These are phyloP conservation scores for Metschnikowia kofuensis DNA, from an alignment of 805 yeast species.

Conservation along the genomic window DNA sequence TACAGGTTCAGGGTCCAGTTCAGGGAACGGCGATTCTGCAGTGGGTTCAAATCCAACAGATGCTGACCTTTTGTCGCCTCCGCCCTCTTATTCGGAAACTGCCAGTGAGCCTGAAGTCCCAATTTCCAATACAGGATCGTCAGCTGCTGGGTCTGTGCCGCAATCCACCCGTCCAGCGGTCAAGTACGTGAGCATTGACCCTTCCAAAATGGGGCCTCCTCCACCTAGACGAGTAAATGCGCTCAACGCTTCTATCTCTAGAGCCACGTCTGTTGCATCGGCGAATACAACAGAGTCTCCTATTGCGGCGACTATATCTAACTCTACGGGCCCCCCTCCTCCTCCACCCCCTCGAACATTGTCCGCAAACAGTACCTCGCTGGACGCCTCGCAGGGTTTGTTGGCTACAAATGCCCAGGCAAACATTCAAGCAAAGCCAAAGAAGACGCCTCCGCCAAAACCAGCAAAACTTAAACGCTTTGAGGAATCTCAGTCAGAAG, in stretches of 20 bases:
- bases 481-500: not conserved
- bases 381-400: not conserved
- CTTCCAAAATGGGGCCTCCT: too few species aligned
- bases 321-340: not conserved
- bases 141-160: constrained; percentile 19
- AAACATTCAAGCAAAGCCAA: constrained; percentile 8
- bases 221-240: too few species aligned
- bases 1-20: not conserved
- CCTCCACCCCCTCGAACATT: constrained; percentile 8
- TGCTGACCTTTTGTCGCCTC: not conserved
- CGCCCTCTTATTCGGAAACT: constrained; percentile 3
- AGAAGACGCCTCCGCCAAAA: constrained; percentile 42
- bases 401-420: too few species aligned
- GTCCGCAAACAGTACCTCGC: constrained; percentile 3
- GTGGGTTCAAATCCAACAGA: too few species aligned
- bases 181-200: too few species aligned
- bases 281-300: too few species aligned
- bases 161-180: constrained; percentile 47
- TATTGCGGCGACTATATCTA: too few species aligned
- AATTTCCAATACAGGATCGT: not conserved
- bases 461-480: constrained; percentile 28
- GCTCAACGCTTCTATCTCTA: not conserved
- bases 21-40: not conserved
- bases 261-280: not conserved
- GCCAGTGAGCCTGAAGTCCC: not conserved